Percentiles rank a stretch among this genome's conserved stretches.
Evolutionary conservation across 2,329 filamentous ascomycete species (phyloP).

Genomic region (Talaromyces marneffei): DNA sequence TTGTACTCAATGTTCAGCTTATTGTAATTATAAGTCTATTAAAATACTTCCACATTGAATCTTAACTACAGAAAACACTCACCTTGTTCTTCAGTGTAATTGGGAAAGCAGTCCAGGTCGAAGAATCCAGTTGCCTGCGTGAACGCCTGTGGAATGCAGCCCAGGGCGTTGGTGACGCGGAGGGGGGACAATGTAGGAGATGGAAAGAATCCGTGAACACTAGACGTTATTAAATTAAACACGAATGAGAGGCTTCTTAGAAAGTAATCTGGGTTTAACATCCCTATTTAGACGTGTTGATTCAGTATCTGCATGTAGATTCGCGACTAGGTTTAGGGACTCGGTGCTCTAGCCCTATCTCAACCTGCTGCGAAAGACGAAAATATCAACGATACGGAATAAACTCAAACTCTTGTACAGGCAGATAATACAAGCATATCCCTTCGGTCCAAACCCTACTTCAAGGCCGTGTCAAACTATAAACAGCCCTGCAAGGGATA

Average conservation of each 20-base stretch:
- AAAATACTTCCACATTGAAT: no score
- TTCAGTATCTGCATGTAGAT: not conserved
- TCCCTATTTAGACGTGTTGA: not conserved
- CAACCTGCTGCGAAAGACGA: no score
- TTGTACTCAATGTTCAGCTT: no score
- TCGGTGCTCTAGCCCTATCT: not conserved
- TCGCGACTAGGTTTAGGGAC: not conserved
- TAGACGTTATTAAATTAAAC: not conserved
- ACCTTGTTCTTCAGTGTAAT: no score
- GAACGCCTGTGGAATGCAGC: slow-evolving; percentile 8
- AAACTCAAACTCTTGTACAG: not conserved
- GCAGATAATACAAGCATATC: not conserved
- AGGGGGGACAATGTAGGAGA: slow-evolving; percentile 1
- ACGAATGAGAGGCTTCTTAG: not conserved
- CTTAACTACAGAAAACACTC: no score
- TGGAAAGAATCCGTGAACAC: not conserved
- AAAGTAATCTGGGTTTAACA: no score
- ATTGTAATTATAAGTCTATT: not conserved
- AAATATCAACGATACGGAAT: not conserved
- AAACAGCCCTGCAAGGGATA: slow-evolving; percentile 4
- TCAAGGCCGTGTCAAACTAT: not conserved
- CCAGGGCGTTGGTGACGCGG: not conserved
- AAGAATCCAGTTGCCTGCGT: slow-evolving; percentile 11
- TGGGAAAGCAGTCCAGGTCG: not conserved
- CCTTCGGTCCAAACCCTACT: not conserved